Conservation (phyloP, 257 asterid genomes). For the Solanum neorickii region DNA sequence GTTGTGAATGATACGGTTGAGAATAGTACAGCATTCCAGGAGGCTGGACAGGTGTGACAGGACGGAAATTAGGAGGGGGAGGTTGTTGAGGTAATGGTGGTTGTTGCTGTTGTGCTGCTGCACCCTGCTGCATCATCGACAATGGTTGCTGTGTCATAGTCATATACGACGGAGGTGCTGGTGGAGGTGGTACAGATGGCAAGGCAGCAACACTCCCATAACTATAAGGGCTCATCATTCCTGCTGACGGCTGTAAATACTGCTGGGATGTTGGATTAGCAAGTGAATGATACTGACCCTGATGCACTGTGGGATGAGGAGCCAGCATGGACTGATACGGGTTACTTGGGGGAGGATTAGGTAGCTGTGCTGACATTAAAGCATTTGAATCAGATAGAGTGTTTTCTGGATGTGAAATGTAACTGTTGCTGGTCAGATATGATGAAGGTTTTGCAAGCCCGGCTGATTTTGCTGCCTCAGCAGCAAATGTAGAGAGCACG, state of each 20-base stretch:
- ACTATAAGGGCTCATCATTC: slow-evolving; percentile 35
- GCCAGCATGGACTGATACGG: slow-evolving; percentile 26
- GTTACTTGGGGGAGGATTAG: slow-evolving; percentile 28
- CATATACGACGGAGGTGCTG: slow-evolving; percentile 48
- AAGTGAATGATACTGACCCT: slow-evolving; percentile 37
- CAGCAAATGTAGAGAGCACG: slow-evolving; percentile 83
- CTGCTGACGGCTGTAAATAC: slow-evolving; percentile 53
- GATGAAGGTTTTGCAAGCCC: slow-evolving; percentile 44
- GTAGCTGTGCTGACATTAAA: slow-evolving; percentile 19
- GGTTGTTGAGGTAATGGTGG: slow-evolving; percentile 21
- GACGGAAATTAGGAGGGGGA: slow-evolving; percentile 44
- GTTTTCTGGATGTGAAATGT: slow-evolving; percentile 21
- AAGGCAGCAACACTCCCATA: slow-evolving; percentile 32
- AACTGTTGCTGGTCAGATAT: slow-evolving; percentile 17
- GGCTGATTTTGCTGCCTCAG: slow-evolving; percentile 74
- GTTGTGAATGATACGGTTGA: slow-evolving; percentile 49
- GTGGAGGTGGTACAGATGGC: slow-evolving; percentile 42
- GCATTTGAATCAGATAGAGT: slow-evolving; percentile 23
- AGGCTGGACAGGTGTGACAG: slow-evolving; percentile 37
- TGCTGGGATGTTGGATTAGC: slow-evolving; percentile 44
- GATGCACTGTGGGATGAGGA: slow-evolving; percentile 25
- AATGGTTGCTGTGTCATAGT: slow-evolving; percentile 32
- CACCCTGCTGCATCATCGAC: slow-evolving; percentile 30
- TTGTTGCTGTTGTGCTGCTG: slow-evolving; percentile 24
- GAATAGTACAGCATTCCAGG: slow-evolving; percentile 65